Conservation (phyloP, 2,329 filamentous ascomycete species). For the Apiospora phragmitis region DNA sequence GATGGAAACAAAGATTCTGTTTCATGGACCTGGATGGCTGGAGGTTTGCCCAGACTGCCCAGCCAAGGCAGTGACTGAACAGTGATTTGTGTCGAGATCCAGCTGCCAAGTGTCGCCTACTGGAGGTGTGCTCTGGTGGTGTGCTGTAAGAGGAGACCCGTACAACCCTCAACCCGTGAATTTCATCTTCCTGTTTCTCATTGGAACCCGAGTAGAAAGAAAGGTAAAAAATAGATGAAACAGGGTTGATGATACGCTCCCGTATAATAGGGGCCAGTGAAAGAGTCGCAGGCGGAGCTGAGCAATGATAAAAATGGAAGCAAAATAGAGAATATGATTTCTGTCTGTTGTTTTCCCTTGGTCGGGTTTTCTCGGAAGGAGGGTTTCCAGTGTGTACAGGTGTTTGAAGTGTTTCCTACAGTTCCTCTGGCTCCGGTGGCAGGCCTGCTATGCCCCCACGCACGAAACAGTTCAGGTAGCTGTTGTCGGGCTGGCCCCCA, state of each 20-base stretch:
- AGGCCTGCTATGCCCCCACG: constrained; percentile 3
- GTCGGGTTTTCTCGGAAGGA: constrained; percentile 5
- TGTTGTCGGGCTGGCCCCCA: background rate
- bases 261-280: background rate
- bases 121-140: no score
- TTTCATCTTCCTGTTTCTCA: background rate
- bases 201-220: background rate
- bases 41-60: background rate
- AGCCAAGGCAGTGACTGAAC: background rate
- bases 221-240: constrained; percentile 2
- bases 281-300: background rate
- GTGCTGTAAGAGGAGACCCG: background rate
- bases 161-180: background rate
- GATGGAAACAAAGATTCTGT: background rate
- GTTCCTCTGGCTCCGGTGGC: background rate
- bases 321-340: background rate
- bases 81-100: background rate
- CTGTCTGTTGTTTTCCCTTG: background rate
- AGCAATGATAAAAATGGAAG: background rate
- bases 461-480: constrained; percentile 1
- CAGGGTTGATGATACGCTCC: background rate
- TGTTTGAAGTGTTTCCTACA: constrained; percentile 5
- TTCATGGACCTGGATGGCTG: background rate
- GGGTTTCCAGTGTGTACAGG: background rate
- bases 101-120: background rate